Evolutionary conservation across 2,329 filamentous ascomycete species (phyloP).

Genomic region (Microcyclospora pomicola): DNA sequence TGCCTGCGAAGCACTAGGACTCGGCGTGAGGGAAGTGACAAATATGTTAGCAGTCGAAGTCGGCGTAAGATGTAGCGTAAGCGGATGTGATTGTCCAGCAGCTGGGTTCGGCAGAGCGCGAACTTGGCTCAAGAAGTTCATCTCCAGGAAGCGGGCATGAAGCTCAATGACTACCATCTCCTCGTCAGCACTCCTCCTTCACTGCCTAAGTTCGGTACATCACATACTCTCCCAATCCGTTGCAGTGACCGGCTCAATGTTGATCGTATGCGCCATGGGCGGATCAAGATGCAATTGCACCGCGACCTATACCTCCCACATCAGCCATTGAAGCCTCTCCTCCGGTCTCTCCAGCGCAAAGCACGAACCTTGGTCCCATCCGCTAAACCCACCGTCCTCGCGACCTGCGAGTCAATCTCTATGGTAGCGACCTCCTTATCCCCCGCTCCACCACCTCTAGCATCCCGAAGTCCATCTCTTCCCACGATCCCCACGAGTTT

Average conservation of each 20-base stretch:
- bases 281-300: conserved; percentile 73
- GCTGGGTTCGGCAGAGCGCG: conserved; percentile 77
- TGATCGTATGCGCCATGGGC: conserved; percentile 80
- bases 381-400: conserved; percentile 56
- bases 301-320: conserved; percentile 34
- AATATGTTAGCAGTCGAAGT: conserved; percentile 90
- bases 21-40: conserved; percentile 68
- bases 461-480: conserved; percentile 49
- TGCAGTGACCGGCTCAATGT: conserved; percentile 88
- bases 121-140: conserved; percentile 87
- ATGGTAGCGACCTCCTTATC: conserved; percentile 67
- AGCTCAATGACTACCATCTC: conserved; percentile 61
- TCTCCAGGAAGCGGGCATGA: conserved; percentile 86
- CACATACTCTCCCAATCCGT: conserved; percentile 82
- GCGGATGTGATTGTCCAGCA: conserved; percentile 51
- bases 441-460: conserved; percentile 36
- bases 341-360: background rate
- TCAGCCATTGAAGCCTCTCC: conserved; percentile 23
- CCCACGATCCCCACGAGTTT: conserved; percentile 59
- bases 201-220: too few species aligned
- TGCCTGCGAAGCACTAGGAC: conserved; percentile 49
- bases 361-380: conserved; percentile 65
- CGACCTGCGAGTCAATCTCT: conserved; percentile 79
- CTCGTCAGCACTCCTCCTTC: conserved; percentile 1
- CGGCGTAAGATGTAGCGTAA: conserved; percentile 85